Conservation (phyloP, 805 yeast genomes). For the Saturnispora dispora region DNA sequence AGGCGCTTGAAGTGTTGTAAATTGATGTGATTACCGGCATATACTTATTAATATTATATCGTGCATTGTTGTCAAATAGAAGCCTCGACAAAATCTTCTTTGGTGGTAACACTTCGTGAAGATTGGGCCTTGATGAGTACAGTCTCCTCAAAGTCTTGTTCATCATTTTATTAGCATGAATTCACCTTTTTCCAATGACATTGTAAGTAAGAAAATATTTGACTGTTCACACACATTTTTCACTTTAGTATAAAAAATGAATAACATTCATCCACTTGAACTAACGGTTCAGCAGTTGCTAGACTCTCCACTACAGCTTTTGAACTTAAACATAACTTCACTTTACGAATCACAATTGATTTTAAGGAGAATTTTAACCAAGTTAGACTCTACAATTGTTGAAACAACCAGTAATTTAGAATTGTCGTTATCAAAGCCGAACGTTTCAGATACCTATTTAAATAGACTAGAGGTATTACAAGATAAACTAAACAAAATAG, state of each 20-base stretch:
- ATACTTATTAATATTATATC: conserved; percentile 43
- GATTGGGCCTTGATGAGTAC: conserved; percentile 26
- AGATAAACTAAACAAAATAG: conserved; percentile 19
- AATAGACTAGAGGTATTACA: conserved; percentile 21
- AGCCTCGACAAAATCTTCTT: conserved; percentile 47
- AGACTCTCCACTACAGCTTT: conserved; percentile 44
- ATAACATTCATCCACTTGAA: conserved; percentile 49
- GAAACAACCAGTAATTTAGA: conserved; percentile 11
- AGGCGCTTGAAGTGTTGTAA: conserved; percentile 30
- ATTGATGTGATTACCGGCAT: conserved; percentile 44
- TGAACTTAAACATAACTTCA: conserved; percentile 42
- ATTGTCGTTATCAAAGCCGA: conserved; percentile 1
- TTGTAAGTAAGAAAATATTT: neutral
- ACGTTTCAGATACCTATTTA: conserved; percentile 16
- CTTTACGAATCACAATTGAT: conserved; percentile 50
- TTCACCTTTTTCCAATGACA: neutral
- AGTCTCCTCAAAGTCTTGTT: neutral
- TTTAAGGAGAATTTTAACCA: conserved; percentile 38
- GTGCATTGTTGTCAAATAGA: conserved; percentile 58
- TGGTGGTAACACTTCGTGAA: conserved; percentile 46
- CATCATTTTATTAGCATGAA: neutral
- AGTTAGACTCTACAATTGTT: conserved; percentile 29
- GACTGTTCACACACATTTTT: neutral
- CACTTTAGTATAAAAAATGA: neutral
- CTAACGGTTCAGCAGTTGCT: conserved; percentile 47